phyloP scores from a whole-genome alignment of 345 rosid genomes.

The Acer yangbiense region DNA sequence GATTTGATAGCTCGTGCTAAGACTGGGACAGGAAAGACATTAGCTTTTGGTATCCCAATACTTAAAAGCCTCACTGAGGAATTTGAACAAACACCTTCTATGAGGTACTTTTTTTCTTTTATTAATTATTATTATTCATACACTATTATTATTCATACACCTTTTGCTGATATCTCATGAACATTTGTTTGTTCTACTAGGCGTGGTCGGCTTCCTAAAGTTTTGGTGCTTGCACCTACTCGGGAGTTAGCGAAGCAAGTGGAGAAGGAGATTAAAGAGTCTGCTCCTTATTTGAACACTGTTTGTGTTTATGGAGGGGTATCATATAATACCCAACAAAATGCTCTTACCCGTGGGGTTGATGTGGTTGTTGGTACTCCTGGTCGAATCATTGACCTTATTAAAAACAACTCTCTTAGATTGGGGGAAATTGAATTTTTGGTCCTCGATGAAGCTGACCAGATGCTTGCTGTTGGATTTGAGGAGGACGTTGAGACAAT shows the following conservation, averaged over 20 bases:
- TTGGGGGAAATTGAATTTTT: slow-evolving; percentile 86
- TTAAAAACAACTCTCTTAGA: slow-evolving; percentile 71
- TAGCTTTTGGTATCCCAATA: slow-evolving; percentile 96
- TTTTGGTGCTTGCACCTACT: slow-evolving; percentile 85
- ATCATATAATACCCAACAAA: slow-evolving; percentile 77
- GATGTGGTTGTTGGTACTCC: slow-evolving; percentile 99
- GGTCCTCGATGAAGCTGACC: slow-evolving; percentile 99
- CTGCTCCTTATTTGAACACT: slow-evolving; percentile 81
- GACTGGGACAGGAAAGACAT: slow-evolving; percentile 99
- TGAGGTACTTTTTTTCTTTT: slow-evolving; percentile 46
- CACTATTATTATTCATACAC: too few relatives aligned
- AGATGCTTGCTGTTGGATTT: slow-evolving; percentile 98
- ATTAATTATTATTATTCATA: too few relatives aligned
- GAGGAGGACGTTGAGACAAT: slow-evolving; percentile 93
- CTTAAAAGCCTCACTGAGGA: slow-evolving; percentile 78
- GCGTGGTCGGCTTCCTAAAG: slow-evolving; percentile 77
- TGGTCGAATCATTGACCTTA: slow-evolving; percentile 88
- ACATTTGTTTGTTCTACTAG: slow-evolving; percentile 30
- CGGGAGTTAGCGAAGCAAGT: slow-evolving; percentile 95
- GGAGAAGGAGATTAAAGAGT: slow-evolving; percentile 90
- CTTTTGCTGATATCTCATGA: not conserved
- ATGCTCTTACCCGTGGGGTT: slow-evolving; percentile 84
- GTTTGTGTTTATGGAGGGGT: slow-evolving; percentile 98
- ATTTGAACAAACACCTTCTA: slow-evolving; percentile 39
- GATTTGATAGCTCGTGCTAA: slow-evolving; percentile 97